Evolutionary conservation across 2,329 filamentous ascomycete genomes (phyloP), one percentile per base, ranked within the genome.

Genomic region (Teratosphaeria viscida): DNA sequence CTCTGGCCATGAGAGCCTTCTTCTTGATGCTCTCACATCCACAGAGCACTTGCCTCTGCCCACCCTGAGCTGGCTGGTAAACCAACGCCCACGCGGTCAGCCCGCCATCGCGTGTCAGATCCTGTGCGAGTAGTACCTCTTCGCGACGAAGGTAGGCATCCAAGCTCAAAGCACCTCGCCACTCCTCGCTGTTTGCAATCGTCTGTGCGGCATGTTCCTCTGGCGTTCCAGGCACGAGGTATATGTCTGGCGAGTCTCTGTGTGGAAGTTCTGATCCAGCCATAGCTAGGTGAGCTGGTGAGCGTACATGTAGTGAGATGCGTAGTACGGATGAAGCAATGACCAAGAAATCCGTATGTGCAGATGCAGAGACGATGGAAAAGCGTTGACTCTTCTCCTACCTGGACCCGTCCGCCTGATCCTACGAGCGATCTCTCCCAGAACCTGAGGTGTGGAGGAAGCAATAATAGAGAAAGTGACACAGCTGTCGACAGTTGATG

Each of bases 51-150:
- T 73, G 58, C 3, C 73, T 63, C 29, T 79, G 12, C 5, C 70
- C 66, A 12, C 57, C 64, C n/a, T 43, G 23, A 4, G 62, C 55
- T 16, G 68, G 68, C 19, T 73, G 73, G 64, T 84, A 79, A 16
- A 85, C 78, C 23, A 87, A 72, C 57, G 85, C 77, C 84, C 84
- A 87, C 60, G 77, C 78, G 2, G 80, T 84, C 58, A 85, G 76
- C 1, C 78, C 79, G 34, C 80, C 82, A 59, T 84, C 76, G 59
- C 73, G 76, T 32, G 80, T 82, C 59, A 85, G 71, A 2, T 75
- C 73, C 64, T 83, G 80, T 47, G 75, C 69, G 47, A 75, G 70
- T 6, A 87, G 77, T 54, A 77, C 70, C 23, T 78, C 71, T 69
- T 87, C 84, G 56, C 84, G 81, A 14, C 77, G 76, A 27, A 85